Conservation (phyloP, 441 rosid species). For the Populus hybrid region DNA sequence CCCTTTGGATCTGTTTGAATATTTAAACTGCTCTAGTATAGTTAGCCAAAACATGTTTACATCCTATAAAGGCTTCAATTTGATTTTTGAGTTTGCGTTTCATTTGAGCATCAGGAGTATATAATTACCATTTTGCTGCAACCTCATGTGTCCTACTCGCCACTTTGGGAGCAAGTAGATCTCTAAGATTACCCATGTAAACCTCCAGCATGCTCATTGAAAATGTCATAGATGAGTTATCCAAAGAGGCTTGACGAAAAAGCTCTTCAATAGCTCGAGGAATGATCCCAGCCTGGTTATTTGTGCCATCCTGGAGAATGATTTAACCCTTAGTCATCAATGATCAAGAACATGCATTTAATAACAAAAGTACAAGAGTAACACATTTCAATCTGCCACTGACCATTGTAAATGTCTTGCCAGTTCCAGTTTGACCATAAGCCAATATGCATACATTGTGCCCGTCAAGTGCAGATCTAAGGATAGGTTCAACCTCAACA, state of each 20-base stretch:
- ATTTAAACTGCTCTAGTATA: slow-evolving; percentile 67
- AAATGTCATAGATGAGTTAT: slow-evolving; percentile 46
- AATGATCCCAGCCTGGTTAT: slow-evolving; percentile 65
- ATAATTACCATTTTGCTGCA: slow-evolving; percentile 46
- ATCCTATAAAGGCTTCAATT: slow-evolving; percentile 2
- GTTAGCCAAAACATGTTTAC: slow-evolving; percentile 24
- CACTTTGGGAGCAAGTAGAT: slow-evolving; percentile 66
- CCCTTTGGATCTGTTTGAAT: slow-evolving; percentile 89
- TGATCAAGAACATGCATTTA: not conserved
- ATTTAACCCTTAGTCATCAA: slow-evolving; percentile 12
- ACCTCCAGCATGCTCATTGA: slow-evolving; percentile 96
- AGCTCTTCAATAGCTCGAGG: slow-evolving; percentile 76
- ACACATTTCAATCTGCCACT: slow-evolving; percentile 18
- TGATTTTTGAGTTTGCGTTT: not conserved
- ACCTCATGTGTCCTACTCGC: slow-evolving; percentile 39
- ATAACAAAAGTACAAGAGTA: slow-evolving; percentile 1
- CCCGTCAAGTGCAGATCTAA: slow-evolving; percentile 90
- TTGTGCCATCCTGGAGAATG: slow-evolving; percentile 64
- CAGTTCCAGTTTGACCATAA: slow-evolving; percentile 90
- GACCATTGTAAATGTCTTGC: slow-evolving; percentile 91
- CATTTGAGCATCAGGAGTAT: not conserved
- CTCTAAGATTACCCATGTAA: slow-evolving; percentile 78
- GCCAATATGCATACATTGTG: slow-evolving; percentile 84
- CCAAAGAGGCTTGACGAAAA: slow-evolving; percentile 45
- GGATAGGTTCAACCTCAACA: slow-evolving; percentile 71